phyloP scores from a whole-genome alignment of 176 grass and related monocot species.

The Chloris gayana region DNA sequence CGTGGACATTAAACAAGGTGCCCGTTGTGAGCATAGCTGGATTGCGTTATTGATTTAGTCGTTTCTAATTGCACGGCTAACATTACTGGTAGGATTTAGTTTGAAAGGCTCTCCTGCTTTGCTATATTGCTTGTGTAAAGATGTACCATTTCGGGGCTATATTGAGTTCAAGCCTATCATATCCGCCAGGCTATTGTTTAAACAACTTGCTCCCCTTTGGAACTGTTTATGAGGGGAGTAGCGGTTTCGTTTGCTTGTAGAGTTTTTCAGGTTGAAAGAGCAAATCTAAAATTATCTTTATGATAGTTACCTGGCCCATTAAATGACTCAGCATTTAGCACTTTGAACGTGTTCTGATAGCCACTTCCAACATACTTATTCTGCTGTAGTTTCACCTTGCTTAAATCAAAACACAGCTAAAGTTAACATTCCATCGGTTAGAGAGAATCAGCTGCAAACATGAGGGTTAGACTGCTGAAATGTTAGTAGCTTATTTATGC shows the following conservation, averaged over 20 bases:
- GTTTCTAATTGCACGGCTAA: background rate
- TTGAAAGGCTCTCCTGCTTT: background rate
- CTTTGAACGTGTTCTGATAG: background rate
- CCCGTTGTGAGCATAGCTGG: background rate
- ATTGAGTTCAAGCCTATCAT: slow-evolving; percentile 1
- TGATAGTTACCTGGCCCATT: no score
- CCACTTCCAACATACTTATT: no score
- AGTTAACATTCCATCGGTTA: no score
- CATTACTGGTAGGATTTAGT: slow-evolving; percentile 25
- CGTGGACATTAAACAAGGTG: background rate
- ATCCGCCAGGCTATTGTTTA: background rate
- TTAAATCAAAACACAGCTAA: background rate
- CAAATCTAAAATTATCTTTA: no score
- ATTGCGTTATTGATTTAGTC: slow-evolving; percentile 4
- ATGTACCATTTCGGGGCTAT: background rate
- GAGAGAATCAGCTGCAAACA: no score
- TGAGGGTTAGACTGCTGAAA: background rate
- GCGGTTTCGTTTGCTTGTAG: background rate
- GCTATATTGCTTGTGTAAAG: background rate
- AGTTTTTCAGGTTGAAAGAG: background rate
- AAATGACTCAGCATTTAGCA: background rate
- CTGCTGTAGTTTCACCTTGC: background rate
- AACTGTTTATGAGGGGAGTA: background rate
- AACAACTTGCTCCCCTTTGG: background rate
- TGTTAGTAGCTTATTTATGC: background rate